Base-by-base conservation (phyloP, 75 land plant genomes). In the Pinus albicaulis region DNA sequence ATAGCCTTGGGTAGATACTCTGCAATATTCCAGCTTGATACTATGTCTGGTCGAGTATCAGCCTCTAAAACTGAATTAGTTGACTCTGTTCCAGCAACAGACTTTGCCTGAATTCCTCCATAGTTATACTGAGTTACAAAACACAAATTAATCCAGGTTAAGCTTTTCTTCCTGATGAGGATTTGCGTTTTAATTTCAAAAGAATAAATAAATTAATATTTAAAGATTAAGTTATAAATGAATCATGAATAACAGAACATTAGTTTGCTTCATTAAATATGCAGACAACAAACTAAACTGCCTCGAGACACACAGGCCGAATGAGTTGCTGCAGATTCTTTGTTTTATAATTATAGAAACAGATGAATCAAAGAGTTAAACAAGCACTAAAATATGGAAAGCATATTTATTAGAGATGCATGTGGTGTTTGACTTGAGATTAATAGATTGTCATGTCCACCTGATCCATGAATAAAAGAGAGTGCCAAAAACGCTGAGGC, bases 401-500 rank as follows among this genome's bases (percentile, higher is more conserved):
- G 5, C n/a, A 36, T 38, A 66, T 26, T 66, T 2, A 62, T 2
- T 20, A 66, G 16, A 19, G 20, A 17, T 66, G 48, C 71, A 38
- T 36, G 71, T 3, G 34, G 23, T 68, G 20, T 36, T 68, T 11
- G 6, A 68, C 20, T 20, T 20, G 8, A 68, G 71, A 68, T 34
- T 10, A 23, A 13, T 28, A 23, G 41, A 41, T 68, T 13, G 41
- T 3, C 15, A 25, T 52, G 22, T 72, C 71, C 66, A 97, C 99
- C 99, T 95, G 92, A 82, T 97, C 99, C 99, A 97, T 97, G 55
- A 92, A 97, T 31, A 97, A 84, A 53, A 97, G 82, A 55, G 95
- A 91, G 81, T 97, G 92, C 99, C 99, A 97, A 58, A 83, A 95
- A 55, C 90, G 86, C 69, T 89, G 69, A 53, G 98, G 98, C 61